A percentile compares a stretch with the other conserved stretches of the same genome.
Evolutionary conservation across 78 protist genomes (phyloP).

Genomic region (Chrysochromulina parva): DNA sequence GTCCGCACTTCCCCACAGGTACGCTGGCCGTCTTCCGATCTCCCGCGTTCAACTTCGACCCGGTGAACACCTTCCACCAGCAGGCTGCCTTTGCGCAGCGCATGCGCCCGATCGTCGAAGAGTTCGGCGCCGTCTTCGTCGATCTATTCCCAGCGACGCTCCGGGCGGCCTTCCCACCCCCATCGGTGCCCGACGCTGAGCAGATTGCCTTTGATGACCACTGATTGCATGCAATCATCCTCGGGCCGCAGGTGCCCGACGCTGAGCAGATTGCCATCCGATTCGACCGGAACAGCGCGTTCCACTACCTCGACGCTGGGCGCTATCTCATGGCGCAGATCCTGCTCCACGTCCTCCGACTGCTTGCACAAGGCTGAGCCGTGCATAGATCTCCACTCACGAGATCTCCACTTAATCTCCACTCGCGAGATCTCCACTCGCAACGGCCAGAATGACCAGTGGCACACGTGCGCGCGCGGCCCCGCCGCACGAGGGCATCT

Average conservation of each 20-base stretch:
- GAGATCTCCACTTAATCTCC: no score
- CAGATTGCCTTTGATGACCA: background rate
- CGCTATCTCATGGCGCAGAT: background rate
- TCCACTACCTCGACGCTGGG: background rate
- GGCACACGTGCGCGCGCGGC: no score
- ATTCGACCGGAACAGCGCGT: background rate
- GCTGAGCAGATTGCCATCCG: background rate
- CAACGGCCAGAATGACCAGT: no score
- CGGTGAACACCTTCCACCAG: background rate
- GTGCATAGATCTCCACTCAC: no score
- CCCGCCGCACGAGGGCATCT: no score
- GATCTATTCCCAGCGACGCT: background rate
- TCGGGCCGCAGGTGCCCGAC: no score
- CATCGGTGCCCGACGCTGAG: background rate
- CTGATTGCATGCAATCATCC: background rate
- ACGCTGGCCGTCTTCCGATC: background rate
- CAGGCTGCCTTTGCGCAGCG: background rate
- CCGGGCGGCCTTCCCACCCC: background rate
- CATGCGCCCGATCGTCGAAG: constrained; percentile 1
- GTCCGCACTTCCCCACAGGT: no score
- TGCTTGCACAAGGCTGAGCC: no score
- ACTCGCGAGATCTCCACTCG: no score
- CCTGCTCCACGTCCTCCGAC: no score
- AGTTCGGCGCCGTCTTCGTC: background rate
- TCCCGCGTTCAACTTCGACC: constrained; percentile 15